phyloP scores from a whole-genome alignment of 495 filamentous ascomycete genomes.

The Penicillium coprophilum region DNA sequence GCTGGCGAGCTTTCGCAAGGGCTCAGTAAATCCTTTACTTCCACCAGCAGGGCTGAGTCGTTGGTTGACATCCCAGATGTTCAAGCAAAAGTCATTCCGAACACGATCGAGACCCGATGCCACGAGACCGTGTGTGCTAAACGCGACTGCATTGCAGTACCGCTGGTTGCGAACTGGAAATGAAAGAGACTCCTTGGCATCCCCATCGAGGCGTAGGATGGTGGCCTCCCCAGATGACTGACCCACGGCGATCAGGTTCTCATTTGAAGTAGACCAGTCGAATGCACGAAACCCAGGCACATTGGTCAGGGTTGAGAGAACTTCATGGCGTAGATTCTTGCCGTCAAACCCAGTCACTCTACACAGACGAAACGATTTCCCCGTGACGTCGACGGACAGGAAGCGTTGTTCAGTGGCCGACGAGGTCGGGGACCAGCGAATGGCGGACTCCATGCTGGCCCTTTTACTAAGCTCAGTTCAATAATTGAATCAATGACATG shows the following conservation, averaged over 20 bases:
- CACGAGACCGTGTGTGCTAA: slow-evolving; percentile 73
- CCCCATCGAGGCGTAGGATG: slow-evolving; percentile 71
- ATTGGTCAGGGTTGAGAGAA: slow-evolving; percentile 69
- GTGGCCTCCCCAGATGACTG: slow-evolving; percentile 81
- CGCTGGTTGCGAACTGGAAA: slow-evolving; percentile 83
- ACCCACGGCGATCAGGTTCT: slow-evolving; percentile 80
- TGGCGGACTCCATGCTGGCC: slow-evolving; percentile 61
- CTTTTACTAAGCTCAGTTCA: slow-evolving; percentile 1
- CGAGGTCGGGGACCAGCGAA: slow-evolving; percentile 88
- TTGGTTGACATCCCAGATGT: slow-evolving; percentile 88
- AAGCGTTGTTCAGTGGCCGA: slow-evolving; percentile 65
- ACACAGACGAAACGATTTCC: slow-evolving; percentile 77
- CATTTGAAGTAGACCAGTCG: slow-evolving; percentile 85
- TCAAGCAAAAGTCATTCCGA: slow-evolving; percentile 87
- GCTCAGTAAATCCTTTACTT: slow-evolving; percentile 53
- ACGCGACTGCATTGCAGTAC: slow-evolving; percentile 87
- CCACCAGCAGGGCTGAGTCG: slow-evolving; percentile 44
- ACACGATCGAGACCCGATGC: slow-evolving; percentile 89
- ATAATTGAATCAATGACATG: slow-evolving; percentile 4
- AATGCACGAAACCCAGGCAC: slow-evolving; percentile 87
- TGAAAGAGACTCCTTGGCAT: slow-evolving; percentile 59
- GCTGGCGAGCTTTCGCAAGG: slow-evolving; percentile 70
- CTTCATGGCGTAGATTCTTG: slow-evolving; percentile 62
- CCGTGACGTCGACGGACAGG: slow-evolving; percentile 78
- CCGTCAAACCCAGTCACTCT: slow-evolving; percentile 62